These are phyloP conservation scores for Melastoma malabathricum DNA, from an alignment of 345 rosid genomes.

Conservation along the genomic window DNA sequence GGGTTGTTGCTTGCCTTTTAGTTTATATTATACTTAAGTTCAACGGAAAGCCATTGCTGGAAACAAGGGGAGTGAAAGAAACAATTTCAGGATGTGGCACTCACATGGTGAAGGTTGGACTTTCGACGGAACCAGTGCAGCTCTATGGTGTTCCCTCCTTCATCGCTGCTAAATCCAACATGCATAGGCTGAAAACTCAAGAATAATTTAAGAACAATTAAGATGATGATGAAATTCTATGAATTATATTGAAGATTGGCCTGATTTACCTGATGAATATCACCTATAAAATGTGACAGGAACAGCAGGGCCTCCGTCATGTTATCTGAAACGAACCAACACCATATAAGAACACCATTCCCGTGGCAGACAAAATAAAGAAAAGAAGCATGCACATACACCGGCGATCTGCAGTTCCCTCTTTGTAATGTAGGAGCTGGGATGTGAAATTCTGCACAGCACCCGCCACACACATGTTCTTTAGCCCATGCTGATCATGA, in stretches of 20 bases:
- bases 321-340: slow-evolving; percentile 38
- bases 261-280: slow-evolving; percentile 60
- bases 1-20: too few species aligned
- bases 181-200: slow-evolving; percentile 57
- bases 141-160: slow-evolving; percentile 78
- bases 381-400: slow-evolving; percentile 21
- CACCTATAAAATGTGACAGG: slow-evolving; percentile 92
- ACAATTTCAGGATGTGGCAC: background rate
- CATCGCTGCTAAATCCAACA: slow-evolving; percentile 66
- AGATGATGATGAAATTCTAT: background rate
- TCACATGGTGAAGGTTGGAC: slow-evolving; percentile 87
- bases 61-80: too few species aligned
- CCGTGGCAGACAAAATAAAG: background rate
- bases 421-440: slow-evolving; percentile 73
- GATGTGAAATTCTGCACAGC: slow-evolving; percentile 81
- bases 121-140: slow-evolving; percentile 85
- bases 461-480: slow-evolving; percentile 72
- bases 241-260: background rate
- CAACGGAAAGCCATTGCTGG: too few species aligned
- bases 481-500: slow-evolving; percentile 40
- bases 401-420: slow-evolving; percentile 78
- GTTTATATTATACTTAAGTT: too few species aligned
- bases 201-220: background rate
- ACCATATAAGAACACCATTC: background rate
- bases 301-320: slow-evolving; percentile 88